A percentile compares a stretch with the other conserved stretches of the same genome.
Conservation (phyloP, 2,329 filamentous ascomycete genomes). For the Microcyclospora tardicrescens region DNA sequence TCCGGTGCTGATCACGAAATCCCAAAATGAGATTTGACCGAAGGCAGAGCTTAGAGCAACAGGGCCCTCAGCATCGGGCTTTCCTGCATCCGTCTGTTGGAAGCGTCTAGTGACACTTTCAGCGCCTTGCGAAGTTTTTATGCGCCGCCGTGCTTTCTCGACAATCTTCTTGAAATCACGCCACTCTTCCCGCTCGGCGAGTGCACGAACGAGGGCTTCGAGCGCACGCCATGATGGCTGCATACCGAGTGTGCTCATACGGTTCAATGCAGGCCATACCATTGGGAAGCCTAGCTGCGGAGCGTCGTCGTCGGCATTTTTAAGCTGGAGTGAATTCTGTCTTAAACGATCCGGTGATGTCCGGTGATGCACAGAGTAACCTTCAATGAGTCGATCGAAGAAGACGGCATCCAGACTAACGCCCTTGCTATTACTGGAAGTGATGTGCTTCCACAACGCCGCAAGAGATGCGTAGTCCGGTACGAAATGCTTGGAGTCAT, state of each 20-base stretch:
- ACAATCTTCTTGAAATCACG: constrained; percentile 18
- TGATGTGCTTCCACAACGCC: constrained; percentile 40
- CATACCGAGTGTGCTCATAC: constrained; percentile 28
- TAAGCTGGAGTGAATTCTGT: constrained; percentile 20
- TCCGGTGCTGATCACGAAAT: constrained; percentile 12
- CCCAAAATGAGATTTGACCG: constrained; percentile 19
- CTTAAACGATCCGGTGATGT: constrained; percentile 35
- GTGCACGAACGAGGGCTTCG: constrained; percentile 24
- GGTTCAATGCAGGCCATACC: constrained; percentile 1
- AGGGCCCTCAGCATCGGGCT: constrained; percentile 6
- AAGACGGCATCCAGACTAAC: constrained; percentile 40
- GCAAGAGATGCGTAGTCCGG: constrained; percentile 50
- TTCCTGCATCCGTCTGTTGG: background rate
- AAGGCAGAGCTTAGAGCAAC: constrained; percentile 1
- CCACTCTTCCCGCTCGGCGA: constrained; percentile 24
- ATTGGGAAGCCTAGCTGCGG: too few relatives aligned
- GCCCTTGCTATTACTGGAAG: constrained; percentile 17
- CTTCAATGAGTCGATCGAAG: constrained; percentile 58
- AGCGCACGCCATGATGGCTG: constrained; percentile 32
- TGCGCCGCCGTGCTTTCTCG: constrained; percentile 18
- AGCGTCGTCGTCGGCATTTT: background rate
- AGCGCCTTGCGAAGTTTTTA: constrained; percentile 1
- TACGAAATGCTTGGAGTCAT: too few relatives aligned
- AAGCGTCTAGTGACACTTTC: background rate
- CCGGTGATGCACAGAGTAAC: constrained; percentile 40